Conservation (phyloP, 192 early-diverging fungal species). For the Physocladia obscura region DNA sequence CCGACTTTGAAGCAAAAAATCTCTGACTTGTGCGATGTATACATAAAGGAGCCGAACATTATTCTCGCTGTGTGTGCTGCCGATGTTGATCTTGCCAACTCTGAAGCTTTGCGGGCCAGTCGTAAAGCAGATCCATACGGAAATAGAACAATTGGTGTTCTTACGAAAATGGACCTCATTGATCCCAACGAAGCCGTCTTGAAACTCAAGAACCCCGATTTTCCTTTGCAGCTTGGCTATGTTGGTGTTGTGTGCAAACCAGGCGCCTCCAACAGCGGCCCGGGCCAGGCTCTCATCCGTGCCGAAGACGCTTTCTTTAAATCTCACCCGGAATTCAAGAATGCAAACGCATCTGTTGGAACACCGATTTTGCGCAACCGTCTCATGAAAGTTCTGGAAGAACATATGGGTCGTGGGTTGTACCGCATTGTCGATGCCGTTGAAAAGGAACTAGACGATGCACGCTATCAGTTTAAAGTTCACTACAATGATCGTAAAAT, state of each 20-base stretch:
- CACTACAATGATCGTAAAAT: constrained; percentile 96
- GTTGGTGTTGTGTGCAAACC: constrained; percentile 93
- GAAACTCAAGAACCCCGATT: constrained; percentile 87
- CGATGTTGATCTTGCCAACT: constrained; percentile 98
- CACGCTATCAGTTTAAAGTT: constrained; percentile 97
- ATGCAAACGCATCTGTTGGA: constrained; percentile 76
- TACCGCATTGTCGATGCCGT: constrained; percentile 86
- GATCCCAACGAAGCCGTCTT: constrained; percentile 73
- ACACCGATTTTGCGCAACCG: constrained; percentile 81
- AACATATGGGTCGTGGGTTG: constrained; percentile 84
- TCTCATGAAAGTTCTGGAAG: constrained; percentile 87
- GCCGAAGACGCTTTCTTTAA: constrained; percentile 64
- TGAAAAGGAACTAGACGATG: constrained; percentile 91
- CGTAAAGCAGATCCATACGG: constrained; percentile 95
- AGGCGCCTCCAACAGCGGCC: background rate
- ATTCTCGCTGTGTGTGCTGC: constrained; percentile 97
- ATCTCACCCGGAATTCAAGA: constrained; percentile 54
- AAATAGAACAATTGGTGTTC: constrained; percentile 91
- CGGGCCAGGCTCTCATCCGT: constrained; percentile 39
- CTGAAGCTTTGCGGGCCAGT: constrained; percentile 92
- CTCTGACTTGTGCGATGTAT: constrained; percentile 89
- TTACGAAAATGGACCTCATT: constrained; percentile 96
- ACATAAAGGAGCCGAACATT: constrained; percentile 96
- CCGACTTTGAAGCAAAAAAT: constrained; percentile 96
- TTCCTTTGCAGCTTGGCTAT: constrained; percentile 91